Percentiles rank a stretch among this genome's conserved stretches.
These are phyloP conservation scores for Wickerhamiella sorbophila DNA, from an alignment of 805 yeast genomes.

Conservation along the genomic window DNA sequence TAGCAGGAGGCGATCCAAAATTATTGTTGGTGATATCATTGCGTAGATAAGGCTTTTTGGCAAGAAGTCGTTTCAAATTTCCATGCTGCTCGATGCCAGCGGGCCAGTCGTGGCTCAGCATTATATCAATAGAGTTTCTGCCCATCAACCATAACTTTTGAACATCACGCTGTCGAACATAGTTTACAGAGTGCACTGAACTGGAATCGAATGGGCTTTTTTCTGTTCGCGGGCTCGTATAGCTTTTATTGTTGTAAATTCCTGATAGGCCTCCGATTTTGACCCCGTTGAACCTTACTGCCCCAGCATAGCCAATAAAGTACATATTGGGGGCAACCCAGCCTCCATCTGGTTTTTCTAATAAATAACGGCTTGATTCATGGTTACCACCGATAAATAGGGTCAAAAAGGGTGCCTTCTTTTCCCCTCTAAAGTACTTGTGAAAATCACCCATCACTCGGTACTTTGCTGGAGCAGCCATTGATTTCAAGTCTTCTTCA, in stretches of 20 bases:
- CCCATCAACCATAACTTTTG: slow-evolving; percentile 32
- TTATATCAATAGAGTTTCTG: slow-evolving; percentile 32
- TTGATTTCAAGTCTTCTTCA: slow-evolving; percentile 45
- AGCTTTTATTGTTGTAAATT: slow-evolving; percentile 46
- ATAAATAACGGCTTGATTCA: slow-evolving; percentile 68
- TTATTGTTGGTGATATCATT: slow-evolving; percentile 43
- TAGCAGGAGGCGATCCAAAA: slow-evolving; percentile 62
- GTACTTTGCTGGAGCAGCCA: slow-evolving; percentile 73
- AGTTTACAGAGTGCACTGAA: slow-evolving; percentile 49
- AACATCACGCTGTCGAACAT: slow-evolving; percentile 50
- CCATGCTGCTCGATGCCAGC: slow-evolving; percentile 59
- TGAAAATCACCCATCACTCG: slow-evolving; percentile 65
- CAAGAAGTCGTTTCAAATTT: slow-evolving; percentile 34
- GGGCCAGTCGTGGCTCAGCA: slow-evolving; percentile 93
- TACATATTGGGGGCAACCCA: slow-evolving; percentile 85
- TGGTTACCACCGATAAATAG: slow-evolving; percentile 91
- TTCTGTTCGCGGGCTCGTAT: slow-evolving; percentile 30
- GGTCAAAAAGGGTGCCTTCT: slow-evolving; percentile 59
- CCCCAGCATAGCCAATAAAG: slow-evolving; percentile 66
- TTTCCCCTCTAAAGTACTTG: slow-evolving; percentile 46
- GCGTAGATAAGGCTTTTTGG: slow-evolving; percentile 50
- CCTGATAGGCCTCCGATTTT: slow-evolving; percentile 78
- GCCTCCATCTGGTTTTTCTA: slow-evolving; percentile 70
- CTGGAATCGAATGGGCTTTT: slow-evolving; percentile 35
- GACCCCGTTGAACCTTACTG: slow-evolving; percentile 60